Evolutionary conservation across 2,329 filamentous ascomycete species (phyloP), one percentile per base, ranked within the genome.

Genomic region (Pseudocercospora crystallina): DNA sequence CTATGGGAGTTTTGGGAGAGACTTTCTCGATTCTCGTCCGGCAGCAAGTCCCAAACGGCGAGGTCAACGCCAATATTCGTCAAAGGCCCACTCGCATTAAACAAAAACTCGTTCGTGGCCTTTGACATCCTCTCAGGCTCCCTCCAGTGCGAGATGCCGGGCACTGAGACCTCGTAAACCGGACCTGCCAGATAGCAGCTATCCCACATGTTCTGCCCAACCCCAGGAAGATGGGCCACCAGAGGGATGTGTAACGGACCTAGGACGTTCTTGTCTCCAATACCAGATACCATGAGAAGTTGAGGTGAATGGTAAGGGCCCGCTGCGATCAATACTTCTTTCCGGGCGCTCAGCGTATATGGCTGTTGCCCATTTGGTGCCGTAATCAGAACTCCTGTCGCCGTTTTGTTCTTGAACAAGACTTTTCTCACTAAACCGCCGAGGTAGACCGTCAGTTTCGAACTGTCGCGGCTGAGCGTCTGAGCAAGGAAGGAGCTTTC

Each of bases 351-450:
- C 2, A 69, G 52, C 11, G 43, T 63, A 39, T 55, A 65, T 14
- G 43, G 49, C n/a, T 47, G 36, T 30, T 41, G 39, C 15, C 53
- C 61, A 3, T 60, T 61, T 12, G 43, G 31, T 26, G 65, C 63
- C 46, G 64, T 47, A 29, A 64, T 62, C 38, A 61, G 39, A 31
- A 67, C 60, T 7, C 54, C 61, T 9, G 38, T 60, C 8, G 59
- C 59, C 11, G 36, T 60, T 8, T 55, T 48, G 10, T 34, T 44
- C 17, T 52, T 43, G 50, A 72, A 71, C 2, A 70, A 13, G 37
- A 73, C 64, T 42, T 66, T 64, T 40, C 66, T 60, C 0, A 61
- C 69, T 12, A 67, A 60, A 8, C 67, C 61, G 29, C 59, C 61
- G 34, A 61, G 60, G 42, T 69, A 71, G 2, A 70, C 54, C 2